Conservation (phyloP, 2,329 filamentous ascomycete species). For the Fusarium euwallaceae region DNA sequence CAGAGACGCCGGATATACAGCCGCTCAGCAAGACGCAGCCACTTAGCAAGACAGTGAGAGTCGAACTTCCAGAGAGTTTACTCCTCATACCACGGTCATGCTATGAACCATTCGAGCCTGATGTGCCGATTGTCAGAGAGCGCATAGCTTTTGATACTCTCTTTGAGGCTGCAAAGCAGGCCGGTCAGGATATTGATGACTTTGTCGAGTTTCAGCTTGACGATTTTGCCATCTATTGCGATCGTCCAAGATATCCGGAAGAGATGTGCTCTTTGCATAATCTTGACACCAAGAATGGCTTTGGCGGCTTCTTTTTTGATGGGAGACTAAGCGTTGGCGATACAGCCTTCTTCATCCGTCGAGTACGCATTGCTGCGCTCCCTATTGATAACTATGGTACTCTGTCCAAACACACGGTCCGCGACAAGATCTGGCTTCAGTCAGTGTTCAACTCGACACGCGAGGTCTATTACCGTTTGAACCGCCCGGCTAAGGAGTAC, state of each 20-base stretch:
- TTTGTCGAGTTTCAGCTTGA: conserved; percentile 66
- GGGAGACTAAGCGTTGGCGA: conserved; percentile 66
- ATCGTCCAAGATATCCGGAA: conserved; percentile 50
- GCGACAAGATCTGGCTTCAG: conserved; percentile 73
- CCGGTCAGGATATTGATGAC: conserved; percentile 37
- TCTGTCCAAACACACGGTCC: conserved; percentile 60
- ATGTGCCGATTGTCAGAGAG: conserved; percentile 42
- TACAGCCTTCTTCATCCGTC: conserved; percentile 63
- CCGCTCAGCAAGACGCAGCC: conserved; percentile 1
- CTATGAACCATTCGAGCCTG: conserved; percentile 51
- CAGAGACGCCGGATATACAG: background rate
- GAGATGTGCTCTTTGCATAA: conserved; percentile 70
- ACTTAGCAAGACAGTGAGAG: conserved; percentile 23
- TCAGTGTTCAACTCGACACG: conserved; percentile 59
- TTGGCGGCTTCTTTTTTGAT: conserved; percentile 67
- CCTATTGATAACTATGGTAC: conserved; percentile 76
- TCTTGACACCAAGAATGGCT: conserved; percentile 55
- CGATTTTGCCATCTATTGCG: conserved; percentile 70
- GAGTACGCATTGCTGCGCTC: conserved; percentile 67
- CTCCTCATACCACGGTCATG: conserved; percentile 47
- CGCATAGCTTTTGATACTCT: conserved; percentile 27
- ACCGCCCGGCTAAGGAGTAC: conserved; percentile 71
- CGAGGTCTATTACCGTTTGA: conserved; percentile 74
- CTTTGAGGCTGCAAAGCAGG: conserved; percentile 17
- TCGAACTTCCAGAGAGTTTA: conserved; percentile 47